Evolutionary conservation across 352 stramenopile genomes (phyloP).

Genomic region (Globisporangium splendens): DNA sequence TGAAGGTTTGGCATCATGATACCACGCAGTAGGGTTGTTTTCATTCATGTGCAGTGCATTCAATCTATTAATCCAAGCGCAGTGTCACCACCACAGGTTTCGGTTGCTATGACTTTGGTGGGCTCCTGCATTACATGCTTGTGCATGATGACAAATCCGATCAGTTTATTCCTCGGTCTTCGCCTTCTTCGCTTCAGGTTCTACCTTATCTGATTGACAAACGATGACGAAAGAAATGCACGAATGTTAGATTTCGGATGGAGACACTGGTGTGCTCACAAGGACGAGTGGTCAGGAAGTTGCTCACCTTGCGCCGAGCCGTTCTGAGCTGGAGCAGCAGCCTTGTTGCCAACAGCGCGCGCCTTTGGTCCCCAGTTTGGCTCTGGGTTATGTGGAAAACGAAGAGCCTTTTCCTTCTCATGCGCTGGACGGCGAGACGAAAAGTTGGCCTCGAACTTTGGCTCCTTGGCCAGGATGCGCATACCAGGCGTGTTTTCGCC

Average conservation of each 20-base stretch:
- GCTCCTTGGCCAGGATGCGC: conserved; percentile 86
- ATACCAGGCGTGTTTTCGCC: conserved; percentile 66
- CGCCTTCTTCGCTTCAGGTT: conserved; percentile 76
- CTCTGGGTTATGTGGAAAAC: conserved; percentile 95
- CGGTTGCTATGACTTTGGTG: not conserved
- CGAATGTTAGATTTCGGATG: conserved; percentile 12
- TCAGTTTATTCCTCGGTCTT: conserved; percentile 51
- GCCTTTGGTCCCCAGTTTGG: conserved; percentile 96
- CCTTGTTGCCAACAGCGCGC: conserved; percentile 73
- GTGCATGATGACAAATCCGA: conserved; percentile 1
- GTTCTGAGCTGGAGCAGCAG: conserved; percentile 13
- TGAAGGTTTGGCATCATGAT: conserved; percentile 71
- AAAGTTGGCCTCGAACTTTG: conserved; percentile 84
- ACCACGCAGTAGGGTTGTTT: conserved; percentile 5
- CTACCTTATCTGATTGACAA: conserved; percentile 32
- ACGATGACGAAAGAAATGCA: conserved; percentile 2
- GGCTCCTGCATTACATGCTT: conserved; percentile 16
- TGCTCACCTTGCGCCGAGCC: conserved; percentile 19
- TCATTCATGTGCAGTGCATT: conserved; percentile 17
- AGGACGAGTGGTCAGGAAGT: not conserved
- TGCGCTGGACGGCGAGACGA: conserved; percentile 59
- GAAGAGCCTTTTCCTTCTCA: conserved; percentile 88
- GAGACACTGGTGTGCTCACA: conserved; percentile 2
- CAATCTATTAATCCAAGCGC: conserved; percentile 20
- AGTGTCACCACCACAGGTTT: conserved; percentile 3